phyloP scores from a whole-genome alignment of 106 monocot species.

The Vanilla planifolia region DNA sequence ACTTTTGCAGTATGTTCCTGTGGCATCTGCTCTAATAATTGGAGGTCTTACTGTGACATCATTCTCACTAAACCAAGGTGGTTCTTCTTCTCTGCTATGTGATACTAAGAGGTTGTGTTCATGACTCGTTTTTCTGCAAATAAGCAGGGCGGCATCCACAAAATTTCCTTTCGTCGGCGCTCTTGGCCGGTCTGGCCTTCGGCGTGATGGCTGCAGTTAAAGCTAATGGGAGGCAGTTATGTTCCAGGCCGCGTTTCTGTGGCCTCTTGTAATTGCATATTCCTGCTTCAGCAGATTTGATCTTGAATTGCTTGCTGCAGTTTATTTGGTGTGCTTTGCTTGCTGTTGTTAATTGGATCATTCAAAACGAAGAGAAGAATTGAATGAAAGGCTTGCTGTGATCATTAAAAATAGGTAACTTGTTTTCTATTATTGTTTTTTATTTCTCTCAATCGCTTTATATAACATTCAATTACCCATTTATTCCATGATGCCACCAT shows the following conservation, averaged over 20 bases:
- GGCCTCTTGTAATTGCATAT: too few relatives aligned
- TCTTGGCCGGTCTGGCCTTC: slow-evolving; percentile 73
- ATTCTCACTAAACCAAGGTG: slow-evolving; percentile 76
- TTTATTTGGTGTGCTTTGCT: too few relatives aligned
- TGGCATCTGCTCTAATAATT: slow-evolving; percentile 71
- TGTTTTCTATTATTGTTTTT: too few relatives aligned
- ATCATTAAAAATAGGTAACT: too few relatives aligned
- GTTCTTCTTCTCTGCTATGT: neutral
- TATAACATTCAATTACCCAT: too few relatives aligned
- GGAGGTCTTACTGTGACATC: slow-evolving; percentile 81
- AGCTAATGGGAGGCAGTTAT: slow-evolving; percentile 87
- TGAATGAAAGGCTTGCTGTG: too few relatives aligned
- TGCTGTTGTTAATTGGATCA: too few relatives aligned
- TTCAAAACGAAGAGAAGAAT: too few relatives aligned
- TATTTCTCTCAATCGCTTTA: too few relatives aligned
- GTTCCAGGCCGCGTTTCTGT: slow-evolving; percentile 90
- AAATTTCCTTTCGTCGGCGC: slow-evolving; percentile 55
- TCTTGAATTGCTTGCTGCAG: too few relatives aligned
- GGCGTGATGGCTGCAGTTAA: slow-evolving; percentile 74
- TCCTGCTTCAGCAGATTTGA: too few relatives aligned
- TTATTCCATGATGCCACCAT: too few relatives aligned
- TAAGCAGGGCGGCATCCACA: slow-evolving; percentile 54
- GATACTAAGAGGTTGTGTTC: neutral
- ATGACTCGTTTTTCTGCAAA: neutral
- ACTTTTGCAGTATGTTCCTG: slow-evolving; percentile 86